A percentile compares a stretch with the other conserved stretches of the same genome.
Evolutionary conservation across 768 basidiomycete genomes (phyloP).

Genomic region (Grammothele lineata): DNA sequence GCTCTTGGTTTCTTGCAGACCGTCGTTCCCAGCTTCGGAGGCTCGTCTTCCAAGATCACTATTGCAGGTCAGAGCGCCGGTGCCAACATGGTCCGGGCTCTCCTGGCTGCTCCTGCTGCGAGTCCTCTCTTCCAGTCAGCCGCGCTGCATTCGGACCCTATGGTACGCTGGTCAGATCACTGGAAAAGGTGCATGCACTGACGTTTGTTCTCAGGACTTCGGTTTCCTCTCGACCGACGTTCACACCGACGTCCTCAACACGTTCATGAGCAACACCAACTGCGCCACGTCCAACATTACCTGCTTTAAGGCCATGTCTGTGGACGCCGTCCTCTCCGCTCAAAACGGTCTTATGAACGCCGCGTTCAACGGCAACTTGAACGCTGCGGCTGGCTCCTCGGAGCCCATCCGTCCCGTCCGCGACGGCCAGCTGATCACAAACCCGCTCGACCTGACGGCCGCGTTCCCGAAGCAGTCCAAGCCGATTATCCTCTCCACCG

Average conservation of each 20-base stretch:
- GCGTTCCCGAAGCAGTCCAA: constrained; percentile 60
- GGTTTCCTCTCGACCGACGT: constrained; percentile 58
- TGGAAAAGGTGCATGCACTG: too few species aligned
- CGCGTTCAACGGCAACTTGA: constrained; percentile 34
- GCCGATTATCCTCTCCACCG: constrained; percentile 67
- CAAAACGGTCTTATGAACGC: constrained; percentile 43
- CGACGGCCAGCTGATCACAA: constrained; percentile 67
- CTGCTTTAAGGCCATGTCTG: constrained; percentile 49
- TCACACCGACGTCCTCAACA: constrained; percentile 49
- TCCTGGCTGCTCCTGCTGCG: constrained; percentile 71
- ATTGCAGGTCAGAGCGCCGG: constrained; percentile 83
- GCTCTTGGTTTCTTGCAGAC: constrained; percentile 59
- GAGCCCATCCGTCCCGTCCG: constrained; percentile 63
- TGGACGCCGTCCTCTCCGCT: constrained; percentile 49
- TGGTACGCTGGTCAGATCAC: constrained; percentile 49
- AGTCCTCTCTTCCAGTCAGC: constrained; percentile 69
- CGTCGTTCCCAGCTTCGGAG: constrained; percentile 61
- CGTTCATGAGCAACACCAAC: constrained; percentile 44
- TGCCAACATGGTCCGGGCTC: constrained; percentile 69
- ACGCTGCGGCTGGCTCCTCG: constrained; percentile 47
- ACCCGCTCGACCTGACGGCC: constrained; percentile 56
- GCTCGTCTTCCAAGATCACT: constrained; percentile 60
- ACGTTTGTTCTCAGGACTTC: constrained; percentile 46
- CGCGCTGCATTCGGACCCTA: constrained; percentile 84
- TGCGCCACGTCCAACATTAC: constrained; percentile 42